These are phyloP conservation scores for Cutaneotrichosporon dermatis DNA, from an alignment of 1,284 basidiomycete genomes.

Conservation along the genomic window DNA sequence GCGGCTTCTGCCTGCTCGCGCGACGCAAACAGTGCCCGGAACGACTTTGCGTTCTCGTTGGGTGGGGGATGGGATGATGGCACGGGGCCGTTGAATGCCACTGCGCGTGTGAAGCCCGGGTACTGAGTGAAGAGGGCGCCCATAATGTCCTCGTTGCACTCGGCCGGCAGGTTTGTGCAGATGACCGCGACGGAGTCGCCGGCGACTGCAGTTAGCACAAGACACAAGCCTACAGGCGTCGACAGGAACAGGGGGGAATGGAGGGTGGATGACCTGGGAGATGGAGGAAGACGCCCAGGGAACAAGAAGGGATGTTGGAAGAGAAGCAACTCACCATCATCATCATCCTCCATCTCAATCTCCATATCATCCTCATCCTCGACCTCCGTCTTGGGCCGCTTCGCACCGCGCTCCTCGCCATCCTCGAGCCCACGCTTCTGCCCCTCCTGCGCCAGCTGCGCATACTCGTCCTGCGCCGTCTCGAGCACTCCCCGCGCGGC, in stretches of 20 bases:
- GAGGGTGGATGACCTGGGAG: too few species aligned
- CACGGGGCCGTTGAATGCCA: constrained; percentile 21
- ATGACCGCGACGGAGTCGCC: constrained; percentile 14
- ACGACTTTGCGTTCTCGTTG: constrained; percentile 35
- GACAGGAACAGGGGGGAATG: too few species aligned
- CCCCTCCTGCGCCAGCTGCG: constrained; percentile 58
- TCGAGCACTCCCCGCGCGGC: constrained; percentile 48
- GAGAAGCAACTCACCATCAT: constrained; percentile 28
- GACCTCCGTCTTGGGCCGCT: constrained; percentile 27
- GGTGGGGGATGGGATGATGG: constrained; percentile 33
- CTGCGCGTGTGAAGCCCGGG: constrained; percentile 30
- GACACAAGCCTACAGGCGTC: too few species aligned
- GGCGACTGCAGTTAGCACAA: not conserved
- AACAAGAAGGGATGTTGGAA: too few species aligned
- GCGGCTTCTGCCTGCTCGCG: constrained; percentile 28
- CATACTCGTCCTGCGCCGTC: constrained; percentile 52
- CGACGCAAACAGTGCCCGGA: constrained; percentile 30
- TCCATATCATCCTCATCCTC: constrained; percentile 44
- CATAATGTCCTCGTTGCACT: constrained; percentile 38
- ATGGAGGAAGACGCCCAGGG: too few species aligned
- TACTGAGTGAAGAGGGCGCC: constrained; percentile 33
- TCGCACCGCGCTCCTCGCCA: constrained; percentile 51
- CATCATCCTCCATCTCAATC: constrained; percentile 48
- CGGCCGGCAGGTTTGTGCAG: constrained; percentile 42
- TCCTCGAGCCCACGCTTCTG: constrained; percentile 60